Percentiles rank a stretch among this genome's conserved stretches.
These are phyloP conservation scores for Podaxis carcinomalis DNA, from an alignment of 768 basidiomycete species.

Conservation along the genomic window DNA sequence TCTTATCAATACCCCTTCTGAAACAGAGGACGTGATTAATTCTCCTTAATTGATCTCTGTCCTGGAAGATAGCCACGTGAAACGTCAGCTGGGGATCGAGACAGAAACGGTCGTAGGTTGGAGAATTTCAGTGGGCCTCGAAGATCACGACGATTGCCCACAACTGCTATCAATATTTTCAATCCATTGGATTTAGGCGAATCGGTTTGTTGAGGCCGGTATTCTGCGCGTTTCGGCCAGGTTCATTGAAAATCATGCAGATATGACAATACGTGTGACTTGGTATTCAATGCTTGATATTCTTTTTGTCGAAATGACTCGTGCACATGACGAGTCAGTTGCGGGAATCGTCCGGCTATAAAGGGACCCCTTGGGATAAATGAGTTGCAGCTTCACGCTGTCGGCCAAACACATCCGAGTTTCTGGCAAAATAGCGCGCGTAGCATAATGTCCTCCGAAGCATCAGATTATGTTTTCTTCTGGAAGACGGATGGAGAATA, in stretches of 20 bases:
- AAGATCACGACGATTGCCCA: too few species aligned
- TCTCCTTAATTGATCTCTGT: neutral
- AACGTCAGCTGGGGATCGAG: neutral
- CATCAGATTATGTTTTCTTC: conserved; percentile 41
- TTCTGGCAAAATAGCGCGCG: neutral
- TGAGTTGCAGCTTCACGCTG: neutral
- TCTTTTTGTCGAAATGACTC: neutral
- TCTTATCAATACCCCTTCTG: neutral
- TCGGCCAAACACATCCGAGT: neutral
- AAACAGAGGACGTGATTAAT: neutral
- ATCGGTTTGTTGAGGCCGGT: too few species aligned
- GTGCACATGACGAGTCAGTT: neutral
- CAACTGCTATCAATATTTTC: too few species aligned
- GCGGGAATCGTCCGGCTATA: neutral
- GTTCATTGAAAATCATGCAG: too few species aligned
- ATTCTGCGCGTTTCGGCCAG: too few species aligned
- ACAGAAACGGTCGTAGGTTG: too few species aligned
- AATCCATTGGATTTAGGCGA: too few species aligned
- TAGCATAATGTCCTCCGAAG: conserved; percentile 9
- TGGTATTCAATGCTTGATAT: neutral
- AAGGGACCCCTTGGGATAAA: neutral
- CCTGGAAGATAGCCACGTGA: neutral
- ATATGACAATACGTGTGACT: neutral
- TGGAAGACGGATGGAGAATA: conserved; percentile 38
- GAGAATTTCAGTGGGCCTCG: too few species aligned